Conservation (phyloP, 768 basidiomycete genomes). For the Boletus rex-veris region DNA sequence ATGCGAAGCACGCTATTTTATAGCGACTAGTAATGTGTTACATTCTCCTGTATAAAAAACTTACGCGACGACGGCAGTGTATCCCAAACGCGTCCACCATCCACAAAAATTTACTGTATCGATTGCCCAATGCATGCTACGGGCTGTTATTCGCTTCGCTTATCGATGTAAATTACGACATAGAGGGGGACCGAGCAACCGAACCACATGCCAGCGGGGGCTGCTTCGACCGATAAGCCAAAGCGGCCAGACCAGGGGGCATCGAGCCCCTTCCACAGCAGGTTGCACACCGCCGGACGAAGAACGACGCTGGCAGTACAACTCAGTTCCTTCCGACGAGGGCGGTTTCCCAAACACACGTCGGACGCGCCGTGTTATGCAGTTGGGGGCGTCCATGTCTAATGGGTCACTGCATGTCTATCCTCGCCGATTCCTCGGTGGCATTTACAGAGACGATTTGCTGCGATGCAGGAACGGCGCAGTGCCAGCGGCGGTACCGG, state of each 20-base stretch:
- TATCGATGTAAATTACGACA: too few species aligned
- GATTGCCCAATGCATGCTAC: too few species aligned
- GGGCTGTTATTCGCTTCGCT: too few species aligned
- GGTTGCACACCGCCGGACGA: not conserved
- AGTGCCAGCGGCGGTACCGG: constrained; percentile 1
- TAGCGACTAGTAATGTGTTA: not conserved
- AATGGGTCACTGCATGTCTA: not conserved
- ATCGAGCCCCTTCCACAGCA: not conserved
- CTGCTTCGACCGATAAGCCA: not conserved
- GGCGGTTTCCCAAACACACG: not conserved
- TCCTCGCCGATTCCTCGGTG: too few species aligned
- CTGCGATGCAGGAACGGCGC: not conserved
- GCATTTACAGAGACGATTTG: not conserved
- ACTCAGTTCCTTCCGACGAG: constrained; percentile 1
- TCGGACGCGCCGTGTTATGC: not conserved
- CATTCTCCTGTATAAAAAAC: not conserved
- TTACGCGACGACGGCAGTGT: not conserved
- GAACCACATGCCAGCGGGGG: too few species aligned
- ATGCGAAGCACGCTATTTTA: constrained; percentile 1
- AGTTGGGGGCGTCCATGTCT: not conserved
- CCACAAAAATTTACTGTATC: not conserved
- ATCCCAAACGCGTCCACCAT: not conserved
- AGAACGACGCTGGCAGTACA: not conserved
- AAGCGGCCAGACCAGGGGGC: not conserved
- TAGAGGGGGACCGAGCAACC: too few species aligned